phyloP scores from a whole-genome alignment of 306 rosid species.

The Adenanthera pavonina region DNA sequence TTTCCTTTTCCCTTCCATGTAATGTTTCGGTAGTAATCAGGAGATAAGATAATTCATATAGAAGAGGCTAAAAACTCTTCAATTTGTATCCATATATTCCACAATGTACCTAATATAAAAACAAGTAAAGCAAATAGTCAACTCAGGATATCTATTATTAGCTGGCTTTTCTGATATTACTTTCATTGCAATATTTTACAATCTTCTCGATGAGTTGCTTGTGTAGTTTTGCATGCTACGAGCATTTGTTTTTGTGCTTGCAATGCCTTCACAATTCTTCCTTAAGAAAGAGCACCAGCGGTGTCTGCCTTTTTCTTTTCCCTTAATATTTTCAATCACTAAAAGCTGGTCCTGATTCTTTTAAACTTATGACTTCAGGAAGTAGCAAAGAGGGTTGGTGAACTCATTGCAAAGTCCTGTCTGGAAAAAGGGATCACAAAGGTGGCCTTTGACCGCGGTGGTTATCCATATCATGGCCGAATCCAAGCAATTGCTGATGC shows the following conservation, averaged over 20 bases:
- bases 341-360: conserved; percentile 27
- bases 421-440: conserved; percentile 90
- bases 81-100: too few species aligned
- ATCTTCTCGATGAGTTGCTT: background rate
- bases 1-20: background rate
- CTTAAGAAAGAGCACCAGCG: conserved; percentile 11
- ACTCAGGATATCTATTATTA: background rate
- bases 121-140: background rate
- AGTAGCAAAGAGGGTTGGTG: conserved; percentile 92
- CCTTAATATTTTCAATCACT: background rate
- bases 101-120: too few species aligned
- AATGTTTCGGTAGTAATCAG: too few species aligned
- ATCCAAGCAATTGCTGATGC: conserved; percentile 87
- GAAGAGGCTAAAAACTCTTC: too few species aligned
- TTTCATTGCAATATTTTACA: background rate
- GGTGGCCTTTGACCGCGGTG: conserved; percentile 95
- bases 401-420: conserved; percentile 86
- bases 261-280: background rate
- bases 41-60: too few species aligned
- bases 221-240: background rate
- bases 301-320: background rate
- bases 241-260: background rate
- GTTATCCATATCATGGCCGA: conserved; percentile 96
- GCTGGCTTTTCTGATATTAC: conserved; percentile 1
- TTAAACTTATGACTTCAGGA: conserved; percentile 60